Evolutionary conservation across 805 yeast genomes (phyloP).

Genomic region (Metschnikowia henanensis): DNA sequence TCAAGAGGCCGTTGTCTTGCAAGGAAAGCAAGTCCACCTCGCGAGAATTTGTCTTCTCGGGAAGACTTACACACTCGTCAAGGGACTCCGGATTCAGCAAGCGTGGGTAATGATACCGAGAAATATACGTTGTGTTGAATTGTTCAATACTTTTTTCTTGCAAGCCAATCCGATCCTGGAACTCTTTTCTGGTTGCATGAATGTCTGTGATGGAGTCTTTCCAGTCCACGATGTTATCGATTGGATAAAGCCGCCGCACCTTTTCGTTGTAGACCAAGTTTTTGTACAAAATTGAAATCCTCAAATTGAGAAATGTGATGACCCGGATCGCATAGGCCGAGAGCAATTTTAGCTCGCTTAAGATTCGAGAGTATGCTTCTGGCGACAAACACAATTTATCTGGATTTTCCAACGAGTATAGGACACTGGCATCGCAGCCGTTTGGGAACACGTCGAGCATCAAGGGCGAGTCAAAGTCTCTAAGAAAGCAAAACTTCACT

Average conservation of each 20-base stretch:
- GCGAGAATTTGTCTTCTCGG: too few relatives aligned
- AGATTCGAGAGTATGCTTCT: constrained; percentile 16
- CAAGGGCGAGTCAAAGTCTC: constrained; percentile 43
- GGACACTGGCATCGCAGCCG: constrained; percentile 26
- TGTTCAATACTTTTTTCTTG: constrained; percentile 26
- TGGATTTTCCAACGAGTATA: constrained; percentile 22
- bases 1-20: constrained; percentile 14
- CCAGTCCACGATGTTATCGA: constrained; percentile 27
- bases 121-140: constrained; percentile 14
- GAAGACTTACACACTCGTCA: too few relatives aligned
- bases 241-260: constrained; percentile 23
- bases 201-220: constrained; percentile 28
- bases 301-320: constrained; percentile 28
- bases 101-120: constrained; percentile 14
- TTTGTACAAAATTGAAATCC: constrained; percentile 31
- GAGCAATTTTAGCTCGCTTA: constrained; percentile 19
- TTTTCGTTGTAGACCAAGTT: constrained; percentile 26
- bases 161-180: constrained; percentile 21
- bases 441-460: constrained; percentile 35
- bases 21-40: constrained; percentile 14
- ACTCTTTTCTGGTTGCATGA: constrained; percentile 22
- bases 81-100: constrained; percentile 7
- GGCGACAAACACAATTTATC: constrained; percentile 12
- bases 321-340: constrained; percentile 33
- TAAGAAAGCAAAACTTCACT: constrained; percentile 37